Conservation (phyloP, 768 basidiomycete genomes). For the Suillus brevipes region DNA sequence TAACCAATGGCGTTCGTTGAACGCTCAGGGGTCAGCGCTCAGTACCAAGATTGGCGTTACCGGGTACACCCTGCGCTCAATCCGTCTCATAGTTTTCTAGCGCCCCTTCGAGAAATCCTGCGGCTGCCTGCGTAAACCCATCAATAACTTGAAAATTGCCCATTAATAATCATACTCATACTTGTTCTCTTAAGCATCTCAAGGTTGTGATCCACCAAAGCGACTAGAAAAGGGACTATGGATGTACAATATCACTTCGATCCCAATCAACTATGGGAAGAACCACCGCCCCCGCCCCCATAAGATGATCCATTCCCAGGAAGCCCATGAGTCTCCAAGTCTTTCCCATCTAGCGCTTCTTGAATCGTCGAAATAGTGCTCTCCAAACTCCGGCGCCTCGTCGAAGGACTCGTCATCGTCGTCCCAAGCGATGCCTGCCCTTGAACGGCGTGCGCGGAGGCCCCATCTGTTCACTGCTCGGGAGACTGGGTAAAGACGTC, state of each 20-base stretch:
- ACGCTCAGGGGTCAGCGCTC: no score
- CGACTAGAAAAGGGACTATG: neutral
- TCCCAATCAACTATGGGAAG: conserved; percentile 4
- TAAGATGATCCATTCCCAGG: conserved; percentile 23
- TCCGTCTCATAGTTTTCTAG: no score
- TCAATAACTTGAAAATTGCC: neutral
- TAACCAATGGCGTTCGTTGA: no score
- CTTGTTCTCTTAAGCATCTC: neutral
- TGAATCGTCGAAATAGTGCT: conserved; percentile 95
- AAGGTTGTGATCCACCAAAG: neutral
- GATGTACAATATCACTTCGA: conserved; percentile 3
- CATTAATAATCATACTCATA: conserved; percentile 4
- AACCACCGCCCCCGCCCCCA: conserved; percentile 11
- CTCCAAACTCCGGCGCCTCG: conserved; percentile 86
- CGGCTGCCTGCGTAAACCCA: no score
- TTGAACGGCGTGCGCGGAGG: conserved; percentile 49
- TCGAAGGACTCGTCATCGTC: conserved; percentile 90
- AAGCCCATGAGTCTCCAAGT: conserved; percentile 32
- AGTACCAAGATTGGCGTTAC: no score
- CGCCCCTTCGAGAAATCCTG: no score
- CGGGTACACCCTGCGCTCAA: no score
- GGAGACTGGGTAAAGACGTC: conserved; percentile 24
- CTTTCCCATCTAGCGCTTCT: conserved; percentile 84
- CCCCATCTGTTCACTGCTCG: conserved; percentile 20
- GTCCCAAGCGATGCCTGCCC: conserved; percentile 86